Evolutionary conservation across 2,329 filamentous ascomycete genomes (phyloP), one percentile per base, ranked within the genome.

Genomic region (Lasiodiplodia theobromae): DNA sequence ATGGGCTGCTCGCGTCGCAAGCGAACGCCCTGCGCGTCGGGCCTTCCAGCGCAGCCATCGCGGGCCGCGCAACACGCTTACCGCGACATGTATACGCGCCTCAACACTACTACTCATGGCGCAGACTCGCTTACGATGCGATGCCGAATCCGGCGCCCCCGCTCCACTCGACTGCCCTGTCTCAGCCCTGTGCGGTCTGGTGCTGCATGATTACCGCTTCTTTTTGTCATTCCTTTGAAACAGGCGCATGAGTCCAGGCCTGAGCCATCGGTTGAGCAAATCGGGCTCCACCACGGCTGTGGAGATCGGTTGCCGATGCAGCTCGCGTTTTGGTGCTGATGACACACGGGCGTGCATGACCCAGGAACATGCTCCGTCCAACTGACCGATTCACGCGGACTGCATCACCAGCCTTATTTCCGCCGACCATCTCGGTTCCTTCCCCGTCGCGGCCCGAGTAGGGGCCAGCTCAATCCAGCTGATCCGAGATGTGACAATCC

Each of bases 101-200:
- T 47, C 40, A 18, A 18, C 31, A 34, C 31, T 34, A 34, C 28
- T 64, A 52, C 31, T 64, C 60, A 47, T 38, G 60, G n/a, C 38
- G 34, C 44, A 18, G 47, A 21, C 31, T 51, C 44, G 60, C 60
- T 64, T 52, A 47, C 60, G 60, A 21, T 52, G 28, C 60, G 60
- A 64, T 38, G 60, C 44, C 31, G 18, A 25, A 11, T 31, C 18
- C n/a, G 23, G 38, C 37, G 23, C 23, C 60, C 3, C 7, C 16
- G 1, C 58, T 25, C 31, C 28, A 11, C 28, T 52, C 40, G 40
- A n/a, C 23, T 37, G 44, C 14, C n/a, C 44, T 18, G 6, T 2
- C 3, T 57, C 54, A 37, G 38, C 40, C 58, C 16, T 49, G 23
- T 10, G 21, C 12, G 16, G 23, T 23, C 11, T 8, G 57, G 58